Evolutionary conservation across 2,329 filamentous ascomycete species (phyloP), one percentile per base, ranked within the genome.

Genomic region (Beauveria sp.): DNA sequence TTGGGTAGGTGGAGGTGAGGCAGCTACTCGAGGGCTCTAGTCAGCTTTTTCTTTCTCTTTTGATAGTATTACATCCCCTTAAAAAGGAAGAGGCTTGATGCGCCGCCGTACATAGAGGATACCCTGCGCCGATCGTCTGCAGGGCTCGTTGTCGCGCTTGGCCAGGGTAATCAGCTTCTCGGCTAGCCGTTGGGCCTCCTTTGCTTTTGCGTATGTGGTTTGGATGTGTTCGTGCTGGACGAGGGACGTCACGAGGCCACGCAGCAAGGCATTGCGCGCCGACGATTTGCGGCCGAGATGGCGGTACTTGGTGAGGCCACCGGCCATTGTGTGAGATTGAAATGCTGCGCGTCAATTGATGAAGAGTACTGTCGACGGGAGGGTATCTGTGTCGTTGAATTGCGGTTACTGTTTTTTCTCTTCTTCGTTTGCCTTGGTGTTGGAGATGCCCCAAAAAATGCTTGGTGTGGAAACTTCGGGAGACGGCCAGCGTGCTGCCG

Each of bases 191-290:
- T 99, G 94, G 22, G 94, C 90, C 79, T 99, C 94, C 77, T 97
- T 99, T 53, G 94, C 94, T 78, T 97, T 97, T 73, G 89, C 87
- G 83, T 90, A 97, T 77, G 94, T 96, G 55, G 94, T 99, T 65
- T 88, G 87, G 78, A 99, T 96, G 65, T 91, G 87, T 79, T 99
- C 94, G 76, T 96, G 86, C 75, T 90, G 84, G 77, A 99, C 89
- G 67, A 99, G 89, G 59, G 93, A 94, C 67, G 93, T 96, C 73
- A 97, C 92, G 64, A 99, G 82, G 77, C 97, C 97, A 71, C 94
- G 91, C 67, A 99, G 87, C 68, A 99, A 85, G 58, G 94, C 93
- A 79, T 93, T 86, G 73, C 94, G 86, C 74, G 97, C 94, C 60
- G 93, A 81, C 56, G 92, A 96, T 67, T 85, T 83, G 68, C 94